Base-by-base conservation (phyloP, 2,329 filamentous ascomycete genomes). In the Trichophyton simii region DNA sequence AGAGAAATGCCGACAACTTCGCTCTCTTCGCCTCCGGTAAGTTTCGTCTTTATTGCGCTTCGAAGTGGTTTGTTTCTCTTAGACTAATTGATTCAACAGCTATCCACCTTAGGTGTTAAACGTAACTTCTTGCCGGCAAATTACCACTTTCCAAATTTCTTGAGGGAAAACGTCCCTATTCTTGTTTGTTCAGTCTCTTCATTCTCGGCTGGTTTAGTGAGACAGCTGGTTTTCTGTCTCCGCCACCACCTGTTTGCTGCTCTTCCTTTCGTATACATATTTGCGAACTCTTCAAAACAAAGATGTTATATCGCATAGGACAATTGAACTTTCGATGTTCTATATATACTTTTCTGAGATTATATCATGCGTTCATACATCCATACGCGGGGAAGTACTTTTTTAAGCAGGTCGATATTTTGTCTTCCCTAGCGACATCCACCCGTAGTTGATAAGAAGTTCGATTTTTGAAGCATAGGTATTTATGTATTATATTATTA, bases 1-100 rank as follows among this genome's bases (percentile, higher is more conserved):
- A 87, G 7, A 76, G 79, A 67, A 86, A 88, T 64, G 86, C 86
- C n/a, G 85, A 88, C 68, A 81, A 79, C 0, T 86, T 78, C 67
- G 78, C 79, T 5, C 71, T 82, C 31, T 82, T 78, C 66, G 78
- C 81, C 20, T 81, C 82, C 65, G 78, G 71, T 72, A 64, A 63
- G 68, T 68, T 48, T 44, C 46, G 3, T 52, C 46, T 22, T 22
- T 15, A 38, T 2, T 11, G 2, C 8, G 3, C 8, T 28, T 13
- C 15, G 4, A 44, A 15, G 11, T 34, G 8, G 9, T 20, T 42
- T n/a, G 3, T 38, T 38, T 3, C 34, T 25, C n/a, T 50, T 50
- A n/a, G 3, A 8, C 38, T 31, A 55, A 15, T 25, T n/a, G 2
- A 2, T 41, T 44, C 25, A 48, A 36, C 7, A 18, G 64, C 64